These are phyloP conservation scores for Bacidia rubella DNA, from an alignment of 495 filamentous ascomycete species.

Conservation along the genomic window DNA sequence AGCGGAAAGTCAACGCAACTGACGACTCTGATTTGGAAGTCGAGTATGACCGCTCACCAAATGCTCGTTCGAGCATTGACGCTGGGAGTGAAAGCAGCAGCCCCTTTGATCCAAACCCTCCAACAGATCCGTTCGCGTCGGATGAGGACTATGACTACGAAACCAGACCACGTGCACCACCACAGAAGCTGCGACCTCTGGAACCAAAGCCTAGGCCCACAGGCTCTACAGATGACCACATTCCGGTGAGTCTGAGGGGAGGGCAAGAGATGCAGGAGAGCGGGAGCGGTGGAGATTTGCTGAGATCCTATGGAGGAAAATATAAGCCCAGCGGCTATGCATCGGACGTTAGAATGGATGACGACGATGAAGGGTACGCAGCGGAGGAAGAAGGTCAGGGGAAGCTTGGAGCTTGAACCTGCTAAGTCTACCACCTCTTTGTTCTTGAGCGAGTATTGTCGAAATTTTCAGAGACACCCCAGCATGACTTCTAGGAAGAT, in stretches of 20 bases:
- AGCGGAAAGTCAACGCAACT: conserved; percentile 15
- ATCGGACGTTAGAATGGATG: conserved; percentile 16
- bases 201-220: conserved; percentile 2
- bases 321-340: conserved; percentile 10
- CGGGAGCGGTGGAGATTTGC: conserved; percentile 1
- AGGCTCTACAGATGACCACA: conserved; percentile 12
- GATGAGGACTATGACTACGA: neutral
- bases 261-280: conserved; percentile 14
- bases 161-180: neutral
- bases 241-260: conserved; percentile 4
- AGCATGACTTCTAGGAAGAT: neutral
- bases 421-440: neutral
- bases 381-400: neutral
- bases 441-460: neutral
- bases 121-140: neutral
- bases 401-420: neutral
- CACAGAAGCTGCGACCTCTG: conserved; percentile 2
- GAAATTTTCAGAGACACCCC: neutral
- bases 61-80: conserved; percentile 2
- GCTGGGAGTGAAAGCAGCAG: conserved; percentile 1
- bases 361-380: conserved; percentile 11
- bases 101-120: conserved; percentile 5
- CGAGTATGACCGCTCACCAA: conserved; percentile 10
- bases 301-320: neutral
- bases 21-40: conserved; percentile 8